These are phyloP conservation scores for Penicillium nordicum DNA, from an alignment of 2,329 filamentous ascomycete genomes.

Conservation along the genomic window DNA sequence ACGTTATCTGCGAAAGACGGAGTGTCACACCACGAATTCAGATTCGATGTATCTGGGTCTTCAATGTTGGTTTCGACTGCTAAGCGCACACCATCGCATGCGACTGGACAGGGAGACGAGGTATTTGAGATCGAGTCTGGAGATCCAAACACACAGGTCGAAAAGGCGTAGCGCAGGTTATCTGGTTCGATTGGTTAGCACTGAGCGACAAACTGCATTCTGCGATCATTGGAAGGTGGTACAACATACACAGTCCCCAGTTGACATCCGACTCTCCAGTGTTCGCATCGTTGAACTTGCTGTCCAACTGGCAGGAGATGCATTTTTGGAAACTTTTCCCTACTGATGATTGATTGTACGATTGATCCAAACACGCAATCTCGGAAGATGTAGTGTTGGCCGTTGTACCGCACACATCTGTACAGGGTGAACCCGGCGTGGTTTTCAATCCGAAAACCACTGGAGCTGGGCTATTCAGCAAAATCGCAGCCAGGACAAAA, in stretches of 20 bases:
- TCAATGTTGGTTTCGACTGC: slow-evolving; percentile 33
- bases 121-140: slow-evolving; percentile 37
- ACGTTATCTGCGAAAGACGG: slow-evolving; percentile 40
- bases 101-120: slow-evolving; percentile 45
- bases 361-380: slow-evolving; percentile 41
- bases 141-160: slow-evolving; percentile 43
- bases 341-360: slow-evolving; percentile 32
- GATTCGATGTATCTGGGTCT: slow-evolving; percentile 28
- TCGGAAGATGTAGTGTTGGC: slow-evolving; percentile 41
- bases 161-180: slow-evolving; percentile 46
- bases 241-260: slow-evolving; percentile 46
- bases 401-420: slow-evolving; percentile 29
- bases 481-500: slow-evolving; percentile 13
- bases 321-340: slow-evolving; percentile 42
- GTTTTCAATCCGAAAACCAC: slow-evolving; percentile 29
- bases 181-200: slow-evolving; percentile 28
- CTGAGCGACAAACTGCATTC: background rate
- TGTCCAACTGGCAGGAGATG: slow-evolving; percentile 42
- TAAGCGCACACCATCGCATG: slow-evolving; percentile 35
- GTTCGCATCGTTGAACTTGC: slow-evolving; percentile 32
- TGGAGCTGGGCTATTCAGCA: slow-evolving; percentile 20
- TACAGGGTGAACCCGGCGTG: slow-evolving; percentile 41
- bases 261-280: slow-evolving; percentile 43
- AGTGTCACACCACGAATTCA: slow-evolving; percentile 39
- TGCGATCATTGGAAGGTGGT: background rate